Percentiles rank a stretch among this genome's conserved stretches.
phyloP scores from a whole-genome alignment of 2,329 filamentous ascomycete species.

The Trichoderma citrinoviride region DNA sequence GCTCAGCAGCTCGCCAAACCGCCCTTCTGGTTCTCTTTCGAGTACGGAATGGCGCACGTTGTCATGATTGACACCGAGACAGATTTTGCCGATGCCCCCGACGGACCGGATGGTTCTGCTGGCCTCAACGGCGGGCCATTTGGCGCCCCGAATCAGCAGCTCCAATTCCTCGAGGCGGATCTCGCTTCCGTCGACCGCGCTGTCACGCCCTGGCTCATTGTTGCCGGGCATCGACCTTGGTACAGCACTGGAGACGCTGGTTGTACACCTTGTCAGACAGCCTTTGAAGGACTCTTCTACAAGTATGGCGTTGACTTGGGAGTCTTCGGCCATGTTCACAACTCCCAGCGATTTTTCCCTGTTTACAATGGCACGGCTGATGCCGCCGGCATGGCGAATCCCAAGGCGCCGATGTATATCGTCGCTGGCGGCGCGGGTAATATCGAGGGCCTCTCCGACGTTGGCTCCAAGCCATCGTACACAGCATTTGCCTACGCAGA shows the following conservation, averaged over 20 bases:
- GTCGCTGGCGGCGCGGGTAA: conserved; percentile 56
- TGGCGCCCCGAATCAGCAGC: conserved; percentile 47
- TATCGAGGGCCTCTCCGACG: conserved; percentile 48
- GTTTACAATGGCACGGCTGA: conserved; percentile 38
- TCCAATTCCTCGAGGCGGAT: conserved; percentile 54
- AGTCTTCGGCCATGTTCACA: conserved; percentile 58
- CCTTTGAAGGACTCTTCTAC: conserved; percentile 54
- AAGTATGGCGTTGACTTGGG: conserved; percentile 56
- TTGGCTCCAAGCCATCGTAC: conserved; percentile 42
- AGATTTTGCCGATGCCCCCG: conserved; percentile 32
- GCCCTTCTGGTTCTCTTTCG: conserved; percentile 30
- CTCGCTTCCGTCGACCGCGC: conserved; percentile 54
- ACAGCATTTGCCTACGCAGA: conserved; percentile 51
- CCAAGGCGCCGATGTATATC: conserved; percentile 35
- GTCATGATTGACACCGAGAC: conserved; percentile 38
- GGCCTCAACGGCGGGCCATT: conserved; percentile 49
- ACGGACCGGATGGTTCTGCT: conserved; percentile 27
- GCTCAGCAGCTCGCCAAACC: conserved; percentile 37
- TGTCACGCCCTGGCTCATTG: conserved; percentile 48
- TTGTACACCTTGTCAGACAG: conserved; percentile 48
- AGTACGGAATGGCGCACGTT: conserved; percentile 33
- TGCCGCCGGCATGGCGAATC: conserved; percentile 38
- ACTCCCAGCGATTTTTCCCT: conserved; percentile 52
- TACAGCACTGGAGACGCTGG: conserved; percentile 40
- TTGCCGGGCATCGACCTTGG: conserved; percentile 45